Conservation (phyloP, 495 filamentous ascomycete genomes). For the Neurospora sp. region DNA sequence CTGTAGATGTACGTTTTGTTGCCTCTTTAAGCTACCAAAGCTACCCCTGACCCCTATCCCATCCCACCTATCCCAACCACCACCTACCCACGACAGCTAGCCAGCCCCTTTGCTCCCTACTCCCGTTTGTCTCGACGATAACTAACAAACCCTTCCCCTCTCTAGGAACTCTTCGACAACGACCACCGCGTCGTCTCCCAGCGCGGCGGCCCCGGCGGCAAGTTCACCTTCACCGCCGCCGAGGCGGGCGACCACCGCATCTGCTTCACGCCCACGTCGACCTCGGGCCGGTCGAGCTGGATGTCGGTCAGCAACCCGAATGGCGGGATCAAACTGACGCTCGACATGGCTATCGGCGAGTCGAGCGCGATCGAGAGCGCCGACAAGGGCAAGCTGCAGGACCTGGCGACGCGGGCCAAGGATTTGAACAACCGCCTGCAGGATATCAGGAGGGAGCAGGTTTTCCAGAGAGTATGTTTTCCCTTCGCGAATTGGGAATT, state of each 20-base stretch:
- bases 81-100: neutral
- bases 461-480: slow-evolving; percentile 77
- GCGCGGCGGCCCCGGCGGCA: slow-evolving; percentile 61
- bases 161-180: slow-evolving; percentile 86
- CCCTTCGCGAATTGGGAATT: neutral
- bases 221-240: slow-evolving; percentile 92
- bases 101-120: too few species aligned
- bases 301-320: slow-evolving; percentile 49
- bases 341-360: slow-evolving; percentile 93
- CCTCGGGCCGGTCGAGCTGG: slow-evolving; percentile 52
- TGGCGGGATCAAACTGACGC: slow-evolving; percentile 69
- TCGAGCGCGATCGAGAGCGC: slow-evolving; percentile 88
- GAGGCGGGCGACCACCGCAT: slow-evolving; percentile 90
- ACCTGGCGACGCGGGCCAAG: slow-evolving; percentile 80
- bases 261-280: slow-evolving; percentile 77
- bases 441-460: slow-evolving; percentile 88
- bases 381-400: slow-evolving; percentile 87
- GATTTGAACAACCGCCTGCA: slow-evolving; percentile 81
- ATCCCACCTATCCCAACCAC: neutral
- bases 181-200: slow-evolving; percentile 91
- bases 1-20: slow-evolving; percentile 55
- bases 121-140: neutral
- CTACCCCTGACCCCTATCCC: neutral
- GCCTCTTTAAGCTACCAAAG: neutral
- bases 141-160: slow-evolving; percentile 1